Evolutionary conservation across 2,329 filamentous ascomycete genomes (phyloP), one percentile per base, ranked within the genome.

Genomic region (Cryphonectria nitschkei): DNA sequence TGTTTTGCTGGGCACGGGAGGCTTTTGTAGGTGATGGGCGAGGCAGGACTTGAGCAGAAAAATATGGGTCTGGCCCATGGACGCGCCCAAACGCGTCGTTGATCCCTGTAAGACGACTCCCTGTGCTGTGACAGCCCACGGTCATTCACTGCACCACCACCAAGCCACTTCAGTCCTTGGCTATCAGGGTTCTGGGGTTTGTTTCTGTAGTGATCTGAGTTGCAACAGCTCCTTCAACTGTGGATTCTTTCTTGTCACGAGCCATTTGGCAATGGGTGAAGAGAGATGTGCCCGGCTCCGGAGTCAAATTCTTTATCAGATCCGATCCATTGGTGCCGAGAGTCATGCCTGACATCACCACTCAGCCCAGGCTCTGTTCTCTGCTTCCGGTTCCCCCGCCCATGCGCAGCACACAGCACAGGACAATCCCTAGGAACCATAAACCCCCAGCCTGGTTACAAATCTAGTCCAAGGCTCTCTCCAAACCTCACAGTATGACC

Each of bases 21-120:
- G 54, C 54, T 67, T 63, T 73, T 75, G 58, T 68, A 68, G 65
- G 50, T 65, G 61, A 68, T 54, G 63, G 67, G 46, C 26, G 16
- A 43, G 39, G 54, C 52, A 34, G 65, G 37, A n/a, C 43, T 29
- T 39, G 41, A 41, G 26, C 43, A 29, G 63, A 22, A 66, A 56
- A 66, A 26, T 66, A 56, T 54, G 50, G 50, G 22, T 66, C 61
- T 29, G 22, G 13, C 61, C 22, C n/a, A 32, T 37, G 50, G 43
- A 65, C 63, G 63, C 63, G 63, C 63, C 29, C 50, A 46, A 52
- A 65, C 63, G 63, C 63, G 63, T 50, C 63, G 5, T 9, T 50
- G 43, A 65, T 65, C 63, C 63, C 63, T 65, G 63, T 16, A 52
- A 26, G 37, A 43, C 34, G 52, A 52, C 43, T 65, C 43, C 26